Conservation (phyloP, 2,329 filamentous ascomycete species). For the Albifimbria verrucaria region DNA sequence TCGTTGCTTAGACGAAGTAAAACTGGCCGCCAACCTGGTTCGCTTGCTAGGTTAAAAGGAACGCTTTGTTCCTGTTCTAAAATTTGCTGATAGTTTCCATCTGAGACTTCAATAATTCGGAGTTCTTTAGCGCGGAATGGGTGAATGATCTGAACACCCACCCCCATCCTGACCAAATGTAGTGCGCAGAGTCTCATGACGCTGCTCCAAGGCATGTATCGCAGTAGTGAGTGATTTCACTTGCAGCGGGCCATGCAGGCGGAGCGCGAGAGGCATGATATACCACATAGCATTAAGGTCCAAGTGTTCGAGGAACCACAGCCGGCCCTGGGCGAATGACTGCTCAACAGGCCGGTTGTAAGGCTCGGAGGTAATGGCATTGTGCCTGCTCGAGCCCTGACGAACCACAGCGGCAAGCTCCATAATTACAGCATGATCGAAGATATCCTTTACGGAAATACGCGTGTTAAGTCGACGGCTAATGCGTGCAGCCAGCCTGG, state of each 20-base stretch:
- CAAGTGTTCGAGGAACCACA: slow-evolving; percentile 12
- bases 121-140: not conserved
- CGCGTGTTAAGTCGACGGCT: slow-evolving; percentile 3
- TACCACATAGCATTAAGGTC: slow-evolving; percentile 4
- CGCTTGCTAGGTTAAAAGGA: slow-evolving; percentile 7
- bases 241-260: slow-evolving; percentile 5
- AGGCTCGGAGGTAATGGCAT: not conserved
- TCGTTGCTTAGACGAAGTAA: slow-evolving; percentile 5
- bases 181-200: slow-evolving; percentile 11
- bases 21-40: slow-evolving; percentile 9
- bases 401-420: not conserved
- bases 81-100: not conserved
- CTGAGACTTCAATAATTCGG: not conserved
- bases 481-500: slow-evolving; percentile 8
- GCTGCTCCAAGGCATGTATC: slow-evolving; percentile 8
- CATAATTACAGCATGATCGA: slow-evolving; percentile 3
- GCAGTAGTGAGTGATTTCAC: slow-evolving; percentile 3
- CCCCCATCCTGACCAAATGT: slow-evolving; percentile 6
- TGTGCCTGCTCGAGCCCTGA: not conserved
- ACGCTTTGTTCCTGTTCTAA: not conserved
- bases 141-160: slow-evolving; percentile 3
- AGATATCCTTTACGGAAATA: slow-evolving; percentile 9
- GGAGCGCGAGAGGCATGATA: slow-evolving; percentile 7
- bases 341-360: slow-evolving; percentile 5
- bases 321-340: slow-evolving; percentile 10